A percentile compares a stretch with the other conserved stretches of the same genome.
These are phyloP conservation scores for Aureobasidium musti DNA, from an alignment of 2,329 filamentous ascomycete genomes.

Conservation along the genomic window DNA sequence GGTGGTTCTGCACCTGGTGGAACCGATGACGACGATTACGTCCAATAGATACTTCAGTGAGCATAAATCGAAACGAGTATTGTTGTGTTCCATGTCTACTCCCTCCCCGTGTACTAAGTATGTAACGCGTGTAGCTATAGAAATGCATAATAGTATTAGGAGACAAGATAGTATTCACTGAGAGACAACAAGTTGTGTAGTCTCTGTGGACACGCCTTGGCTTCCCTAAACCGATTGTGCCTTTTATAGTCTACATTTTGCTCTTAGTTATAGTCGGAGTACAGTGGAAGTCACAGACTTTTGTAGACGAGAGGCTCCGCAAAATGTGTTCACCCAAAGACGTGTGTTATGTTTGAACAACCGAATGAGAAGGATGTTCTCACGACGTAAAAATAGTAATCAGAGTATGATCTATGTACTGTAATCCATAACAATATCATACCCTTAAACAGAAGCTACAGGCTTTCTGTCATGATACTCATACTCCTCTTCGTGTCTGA, in stretches of 20 bases:
- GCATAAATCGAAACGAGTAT: neutral
- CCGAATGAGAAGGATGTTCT: neutral
- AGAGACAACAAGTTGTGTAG: no score
- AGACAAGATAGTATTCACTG: no score
- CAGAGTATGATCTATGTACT: neutral
- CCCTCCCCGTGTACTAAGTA: no score
- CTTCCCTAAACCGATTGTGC: no score
- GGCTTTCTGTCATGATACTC: slow-evolving; percentile 20
- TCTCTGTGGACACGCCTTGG: no score
- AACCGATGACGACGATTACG: neutral
- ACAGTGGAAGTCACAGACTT: no score
- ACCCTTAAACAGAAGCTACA: neutral
- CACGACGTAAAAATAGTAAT: neutral
- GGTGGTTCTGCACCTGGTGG: neutral
- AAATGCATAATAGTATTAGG: no score
- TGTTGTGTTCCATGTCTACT: no score
- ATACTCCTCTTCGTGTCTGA: slow-evolving; percentile 22
- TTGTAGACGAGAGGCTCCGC: no score
- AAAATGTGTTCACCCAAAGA: neutral
- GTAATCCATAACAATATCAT: neutral
- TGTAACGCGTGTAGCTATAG: no score
- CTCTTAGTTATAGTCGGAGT: no score
- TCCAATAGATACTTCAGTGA: neutral
- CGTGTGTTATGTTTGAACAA: neutral
- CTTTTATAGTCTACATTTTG: no score